A percentile compares a stretch with the other conserved stretches of the same genome.
Evolutionary conservation across 2,329 filamentous ascomycete genomes (phyloP).

Genomic region (Amesomyces nigricolor): DNA sequence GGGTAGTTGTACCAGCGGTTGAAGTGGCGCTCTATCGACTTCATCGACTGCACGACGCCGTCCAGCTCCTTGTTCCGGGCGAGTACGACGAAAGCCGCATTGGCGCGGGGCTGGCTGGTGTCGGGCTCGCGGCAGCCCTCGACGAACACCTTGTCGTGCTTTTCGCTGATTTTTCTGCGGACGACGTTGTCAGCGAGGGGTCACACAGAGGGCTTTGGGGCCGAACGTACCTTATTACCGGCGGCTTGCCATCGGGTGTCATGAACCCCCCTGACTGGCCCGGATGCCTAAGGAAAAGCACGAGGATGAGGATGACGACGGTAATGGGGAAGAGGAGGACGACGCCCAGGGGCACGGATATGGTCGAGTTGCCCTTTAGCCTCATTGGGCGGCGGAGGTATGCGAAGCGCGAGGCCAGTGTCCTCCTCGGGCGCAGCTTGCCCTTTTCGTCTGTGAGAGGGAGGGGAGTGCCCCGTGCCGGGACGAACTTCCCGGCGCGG

Average conservation of each 20-base stretch:
- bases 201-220: background rate
- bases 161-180: constrained; percentile 86
- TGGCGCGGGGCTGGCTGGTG: constrained; percentile 73
- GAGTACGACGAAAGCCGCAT: constrained; percentile 91
- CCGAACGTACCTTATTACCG: constrained; percentile 71
- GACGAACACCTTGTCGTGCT: constrained; percentile 94
- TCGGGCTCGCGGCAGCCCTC: constrained; percentile 82
- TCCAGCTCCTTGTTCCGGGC: constrained; percentile 95
- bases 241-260: constrained; percentile 82
- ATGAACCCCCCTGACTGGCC: constrained; percentile 74
- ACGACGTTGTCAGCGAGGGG: constrained; percentile 9
- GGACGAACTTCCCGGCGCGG: constrained; percentile 48
- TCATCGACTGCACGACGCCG: constrained; percentile 91
- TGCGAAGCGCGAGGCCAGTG: constrained; percentile 52
- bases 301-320: constrained; percentile 82
- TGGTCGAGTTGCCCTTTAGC: constrained; percentile 82
- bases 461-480: constrained; percentile 38
- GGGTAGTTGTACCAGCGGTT: constrained; percentile 99
- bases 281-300: constrained; percentile 85
- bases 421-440: constrained; percentile 36
- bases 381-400: constrained; percentile 85
- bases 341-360: constrained; percentile 87
- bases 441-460: constrained; percentile 49
- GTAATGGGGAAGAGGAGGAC: constrained; percentile 89
- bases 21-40: constrained; percentile 97